Evolutionary conservation across 176 grass and related monocot species (phyloP), one percentile per base, ranked within the genome.

Genomic region (Carex myosuroides): DNA sequence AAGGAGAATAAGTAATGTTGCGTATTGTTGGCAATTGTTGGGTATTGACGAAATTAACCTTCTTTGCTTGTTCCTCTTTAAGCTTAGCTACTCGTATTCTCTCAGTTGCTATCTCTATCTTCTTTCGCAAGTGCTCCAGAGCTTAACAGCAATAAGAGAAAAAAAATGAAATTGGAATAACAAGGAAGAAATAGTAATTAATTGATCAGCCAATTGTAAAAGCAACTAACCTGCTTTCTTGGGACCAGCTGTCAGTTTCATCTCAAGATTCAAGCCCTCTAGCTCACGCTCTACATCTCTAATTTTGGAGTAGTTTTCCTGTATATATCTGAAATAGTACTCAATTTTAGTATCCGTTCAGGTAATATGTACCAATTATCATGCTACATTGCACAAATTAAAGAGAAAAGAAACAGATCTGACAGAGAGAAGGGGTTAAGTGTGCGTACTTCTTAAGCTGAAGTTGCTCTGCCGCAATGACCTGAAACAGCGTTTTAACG

Each of bases 291-390:
- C 95, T 64, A 98, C 95, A 89, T 93, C 92, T 78, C 92, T 89
- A 80, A 94, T 98, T 91, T 98, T 98, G 67, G 91, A 94, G 81
- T 98, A 98, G 69, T 98, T 98, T 77, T 98, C 95, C 61, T 94
- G 89, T 60, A 98, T 98, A 64, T 98, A 98, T 89, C 95, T 98
- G 79, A 64, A 16, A 75, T 42, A 46, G 53, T 22, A 78, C 55
- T 22, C 60, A 87, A 68, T 52, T 83, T 30, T 6, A 67, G 8
- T 29, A 46, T 26, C 8, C 0, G 37, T 55, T 83, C 9, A 50
- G 32, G 62, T 53, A 67, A 55, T 68, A 4, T 53, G 17, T 65
- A 52, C 0, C 22, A 83, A 64, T 83, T 66, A 10, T 2, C 39
- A 66, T 68, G 13, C 62, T 66, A 66, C 81, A 83, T 83, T 83